A percentile compares a stretch with the other conserved stretches of the same genome.
These are phyloP conservation scores for Penstemon barbatus DNA, from an alignment of 257 asterid species.

Conservation along the genomic window DNA sequence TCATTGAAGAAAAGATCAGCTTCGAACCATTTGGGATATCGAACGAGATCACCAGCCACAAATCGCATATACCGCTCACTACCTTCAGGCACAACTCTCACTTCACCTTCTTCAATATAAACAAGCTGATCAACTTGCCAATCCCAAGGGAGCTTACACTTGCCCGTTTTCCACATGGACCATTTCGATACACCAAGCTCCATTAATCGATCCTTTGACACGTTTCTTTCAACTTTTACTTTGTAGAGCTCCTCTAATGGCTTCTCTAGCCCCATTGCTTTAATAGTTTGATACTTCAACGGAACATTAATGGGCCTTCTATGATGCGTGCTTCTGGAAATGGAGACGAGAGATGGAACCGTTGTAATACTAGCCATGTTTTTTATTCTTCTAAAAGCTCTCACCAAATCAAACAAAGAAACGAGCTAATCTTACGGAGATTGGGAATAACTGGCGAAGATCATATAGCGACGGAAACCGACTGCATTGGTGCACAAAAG, in stretches of 20 bases:
- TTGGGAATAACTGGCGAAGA: not conserved
- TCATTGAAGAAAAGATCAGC: conserved; percentile 88
- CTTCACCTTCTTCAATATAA: conserved; percentile 95
- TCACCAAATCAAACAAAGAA: conserved; percentile 4
- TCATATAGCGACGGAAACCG: not conserved
- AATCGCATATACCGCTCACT: conserved; percentile 72
- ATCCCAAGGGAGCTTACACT: conserved; percentile 93
- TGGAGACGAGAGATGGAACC: conserved; percentile 42
- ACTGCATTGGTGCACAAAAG: not conserved
- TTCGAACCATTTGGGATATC: conserved; percentile 96
- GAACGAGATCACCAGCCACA: conserved; percentile 85
- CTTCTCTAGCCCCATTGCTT: conserved; percentile 65
- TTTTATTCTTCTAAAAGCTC: not conserved
- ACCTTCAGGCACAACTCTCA: conserved; percentile 94
- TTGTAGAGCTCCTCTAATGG: conserved; percentile 89
- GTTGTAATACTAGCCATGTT: conserved; percentile 53
- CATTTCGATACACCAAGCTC: conserved; percentile 76
- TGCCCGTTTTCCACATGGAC: conserved; percentile 93
- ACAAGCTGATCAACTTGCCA: conserved; percentile 97
- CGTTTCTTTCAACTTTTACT: conserved; percentile 76
- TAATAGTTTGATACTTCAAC: conserved; percentile 28
- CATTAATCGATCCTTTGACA: conserved; percentile 52
- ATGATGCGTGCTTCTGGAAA: conserved; percentile 26
- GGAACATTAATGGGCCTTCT: conserved; percentile 11
- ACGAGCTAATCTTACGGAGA: not conserved